Conservation (phyloP, 805 yeast species). For the Candida dendrica region DNA sequence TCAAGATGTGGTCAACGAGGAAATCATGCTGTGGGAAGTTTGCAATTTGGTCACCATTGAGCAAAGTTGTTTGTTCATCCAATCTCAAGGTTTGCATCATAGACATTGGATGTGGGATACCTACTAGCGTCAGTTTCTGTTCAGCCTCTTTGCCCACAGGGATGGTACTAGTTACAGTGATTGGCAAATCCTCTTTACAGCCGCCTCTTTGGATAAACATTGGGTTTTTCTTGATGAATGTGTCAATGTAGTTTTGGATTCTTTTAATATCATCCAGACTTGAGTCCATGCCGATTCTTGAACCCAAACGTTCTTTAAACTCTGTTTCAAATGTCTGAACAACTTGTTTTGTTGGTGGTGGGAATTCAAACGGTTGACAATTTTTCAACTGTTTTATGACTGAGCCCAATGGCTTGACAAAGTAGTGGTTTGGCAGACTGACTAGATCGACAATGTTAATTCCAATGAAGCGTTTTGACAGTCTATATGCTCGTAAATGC, state of each 20-base stretch:
- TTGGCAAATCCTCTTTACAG: conserved; percentile 1
- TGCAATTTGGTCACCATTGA: conserved; percentile 2
- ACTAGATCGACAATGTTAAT: conserved; percentile 12
- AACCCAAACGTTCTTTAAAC: conserved; percentile 5
- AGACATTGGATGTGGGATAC: conserved; percentile 14
- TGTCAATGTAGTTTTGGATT: conserved; percentile 4
- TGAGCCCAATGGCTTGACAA: conserved; percentile 4
- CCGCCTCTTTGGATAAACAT: background rate
- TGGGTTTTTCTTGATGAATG: conserved; percentile 1
- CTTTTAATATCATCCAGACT: conserved; percentile 1
- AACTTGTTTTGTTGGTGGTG: conserved; percentile 10
- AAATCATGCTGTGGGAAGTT: background rate
- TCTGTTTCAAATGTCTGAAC: conserved; percentile 6
- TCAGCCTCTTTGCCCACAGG: background rate
- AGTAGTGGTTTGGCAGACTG: conserved; percentile 13
- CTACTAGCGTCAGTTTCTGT: conserved; percentile 6
- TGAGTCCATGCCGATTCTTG: conserved; percentile 3
- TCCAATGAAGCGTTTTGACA: conserved; percentile 3
- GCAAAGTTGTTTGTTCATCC: conserved; percentile 4
- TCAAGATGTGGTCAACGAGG: background rate
- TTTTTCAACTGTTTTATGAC: conserved; percentile 4
- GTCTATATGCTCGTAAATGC: conserved; percentile 7
- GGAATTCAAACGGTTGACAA: conserved; percentile 4
- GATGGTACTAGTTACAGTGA: conserved; percentile 3
- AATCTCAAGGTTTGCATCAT: conserved; percentile 6